Conservation (phyloP, 2,329 filamentous ascomycete species). For the Fusarium sp. region DNA sequence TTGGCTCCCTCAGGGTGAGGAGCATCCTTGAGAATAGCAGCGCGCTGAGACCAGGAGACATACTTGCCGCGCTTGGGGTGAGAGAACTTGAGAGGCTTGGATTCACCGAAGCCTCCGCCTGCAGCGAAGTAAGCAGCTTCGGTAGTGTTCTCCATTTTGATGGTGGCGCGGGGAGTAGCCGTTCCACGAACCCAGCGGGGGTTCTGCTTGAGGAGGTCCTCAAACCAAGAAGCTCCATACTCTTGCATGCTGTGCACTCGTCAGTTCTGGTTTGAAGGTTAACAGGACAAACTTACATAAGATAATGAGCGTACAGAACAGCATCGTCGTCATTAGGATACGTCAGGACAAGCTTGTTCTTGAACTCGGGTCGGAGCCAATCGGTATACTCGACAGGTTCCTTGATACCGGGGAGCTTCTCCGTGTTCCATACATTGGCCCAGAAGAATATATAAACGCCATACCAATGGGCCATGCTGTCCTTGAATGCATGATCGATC, state of each 20-base stretch:
- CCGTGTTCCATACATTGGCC: slow-evolving; percentile 49
- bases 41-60: slow-evolving; percentile 62
- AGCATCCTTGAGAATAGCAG: slow-evolving; percentile 54
- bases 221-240: slow-evolving; percentile 61
- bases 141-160: slow-evolving; percentile 47
- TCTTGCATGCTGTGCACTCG: slow-evolving; percentile 50
- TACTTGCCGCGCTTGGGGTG: slow-evolving; percentile 56
- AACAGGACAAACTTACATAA: slow-evolving; percentile 62
- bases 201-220: slow-evolving; percentile 61
- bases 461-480: slow-evolving; percentile 53
- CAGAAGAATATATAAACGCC: slow-evolving; percentile 56
- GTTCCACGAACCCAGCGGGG: slow-evolving; percentile 66
- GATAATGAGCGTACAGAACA: slow-evolving; percentile 62
- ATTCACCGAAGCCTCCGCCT: not conserved
- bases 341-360: slow-evolving; percentile 65
- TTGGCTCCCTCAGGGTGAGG: slow-evolving; percentile 33
- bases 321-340: slow-evolving; percentile 71
- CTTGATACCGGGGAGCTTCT: slow-evolving; percentile 48
- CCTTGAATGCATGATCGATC: slow-evolving; percentile 56
- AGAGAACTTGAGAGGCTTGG: slow-evolving; percentile 40
- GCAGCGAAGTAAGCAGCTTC: slow-evolving; percentile 53
- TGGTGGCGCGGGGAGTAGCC: slow-evolving; percentile 57
- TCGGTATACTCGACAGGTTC: slow-evolving; percentile 55
- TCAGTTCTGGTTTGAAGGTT: too few relatives aligned
- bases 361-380: slow-evolving; percentile 62